phyloP scores from a whole-genome alignment of 2,329 filamentous ascomycete species.

The Penicillium sp. region DNA sequence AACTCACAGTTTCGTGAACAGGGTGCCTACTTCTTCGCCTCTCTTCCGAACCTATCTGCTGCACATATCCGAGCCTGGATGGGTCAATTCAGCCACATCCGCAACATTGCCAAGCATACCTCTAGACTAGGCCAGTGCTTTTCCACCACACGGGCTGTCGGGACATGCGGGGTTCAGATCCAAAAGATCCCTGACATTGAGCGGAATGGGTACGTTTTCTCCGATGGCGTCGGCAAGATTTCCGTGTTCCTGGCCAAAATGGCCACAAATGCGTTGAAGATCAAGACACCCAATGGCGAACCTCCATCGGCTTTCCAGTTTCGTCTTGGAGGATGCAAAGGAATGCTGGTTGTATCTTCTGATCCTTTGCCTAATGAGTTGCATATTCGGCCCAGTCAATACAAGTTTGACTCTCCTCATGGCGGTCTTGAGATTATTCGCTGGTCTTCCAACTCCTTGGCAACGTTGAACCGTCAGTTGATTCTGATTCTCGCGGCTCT shows the following conservation, averaged over 20 bases:
- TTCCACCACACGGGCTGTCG: constrained; percentile 78
- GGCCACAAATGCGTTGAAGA: constrained; percentile 63
- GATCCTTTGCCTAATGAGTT: constrained; percentile 63
- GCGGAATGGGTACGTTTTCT: constrained; percentile 67
- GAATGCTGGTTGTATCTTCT: constrained; percentile 72
- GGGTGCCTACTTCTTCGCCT: constrained; percentile 87
- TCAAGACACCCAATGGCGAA: constrained; percentile 50
- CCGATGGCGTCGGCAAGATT: constrained; percentile 91
- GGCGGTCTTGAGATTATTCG: constrained; percentile 79
- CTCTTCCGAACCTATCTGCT: constrained; percentile 61
- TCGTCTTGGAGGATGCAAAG: constrained; percentile 86
- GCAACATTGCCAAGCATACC: constrained; percentile 79
- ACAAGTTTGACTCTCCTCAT: constrained; percentile 72
- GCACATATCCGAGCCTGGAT: constrained; percentile 78
- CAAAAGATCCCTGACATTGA: constrained; percentile 64
- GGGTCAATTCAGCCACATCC: constrained; percentile 77
- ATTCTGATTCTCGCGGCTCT: constrained; percentile 79
- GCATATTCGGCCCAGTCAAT: constrained; percentile 75
- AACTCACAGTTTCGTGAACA: constrained; percentile 93
- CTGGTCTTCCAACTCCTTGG: constrained; percentile 67
- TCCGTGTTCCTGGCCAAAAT: constrained; percentile 69
- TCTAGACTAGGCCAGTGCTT: constrained; percentile 92
- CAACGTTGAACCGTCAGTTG: constrained; percentile 82
- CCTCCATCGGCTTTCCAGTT: constrained; percentile 85
- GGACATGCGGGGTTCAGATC: constrained; percentile 55